Evolutionary conservation across 139 green algal genomes (phyloP).

Genomic region (Ulvella scutata): DNA sequence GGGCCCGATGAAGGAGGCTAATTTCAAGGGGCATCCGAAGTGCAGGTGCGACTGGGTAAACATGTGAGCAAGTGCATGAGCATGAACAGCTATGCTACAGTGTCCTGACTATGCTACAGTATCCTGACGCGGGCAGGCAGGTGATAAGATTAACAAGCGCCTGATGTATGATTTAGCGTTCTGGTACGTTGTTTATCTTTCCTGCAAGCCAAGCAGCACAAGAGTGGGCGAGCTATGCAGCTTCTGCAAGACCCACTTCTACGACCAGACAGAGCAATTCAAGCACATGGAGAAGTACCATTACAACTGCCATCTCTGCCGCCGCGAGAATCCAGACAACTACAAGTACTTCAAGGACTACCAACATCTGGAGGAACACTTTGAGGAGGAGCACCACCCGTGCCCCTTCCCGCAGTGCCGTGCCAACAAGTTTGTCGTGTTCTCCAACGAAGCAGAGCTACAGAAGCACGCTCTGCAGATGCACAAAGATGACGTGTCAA

Average conservation of each 20-base stretch:
- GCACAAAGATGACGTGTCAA: conserved; percentile 42
- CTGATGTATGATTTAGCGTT: too few relatives aligned
- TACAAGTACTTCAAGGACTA: conserved; percentile 88
- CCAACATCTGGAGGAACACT: conserved; percentile 70
- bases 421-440: conserved; percentile 84
- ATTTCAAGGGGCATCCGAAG: conserved; percentile 77
- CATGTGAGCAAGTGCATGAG: too few relatives aligned
- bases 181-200: too few relatives aligned
- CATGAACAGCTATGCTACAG: too few relatives aligned
- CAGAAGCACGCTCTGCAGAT: conserved; percentile 53
- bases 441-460: conserved; percentile 60
- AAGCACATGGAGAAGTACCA: conserved; percentile 78
- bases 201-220: too few relatives aligned
- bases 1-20: conserved; percentile 55
- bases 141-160: too few relatives aligned
- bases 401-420: conserved; percentile 73
- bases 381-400: conserved; percentile 54
- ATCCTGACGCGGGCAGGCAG: too few relatives aligned
- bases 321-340: conserved; percentile 36
- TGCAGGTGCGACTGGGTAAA: conserved; percentile 30
- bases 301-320: conserved; percentile 81
- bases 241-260: conserved; percentile 52
- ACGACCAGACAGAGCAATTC: conserved; percentile 77
- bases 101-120: too few relatives aligned
- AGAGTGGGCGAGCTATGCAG: too few relatives aligned